These are phyloP conservation scores for Aspergillus tubingensis DNA, from an alignment of 2,329 filamentous ascomycete species.

Conservation along the genomic window DNA sequence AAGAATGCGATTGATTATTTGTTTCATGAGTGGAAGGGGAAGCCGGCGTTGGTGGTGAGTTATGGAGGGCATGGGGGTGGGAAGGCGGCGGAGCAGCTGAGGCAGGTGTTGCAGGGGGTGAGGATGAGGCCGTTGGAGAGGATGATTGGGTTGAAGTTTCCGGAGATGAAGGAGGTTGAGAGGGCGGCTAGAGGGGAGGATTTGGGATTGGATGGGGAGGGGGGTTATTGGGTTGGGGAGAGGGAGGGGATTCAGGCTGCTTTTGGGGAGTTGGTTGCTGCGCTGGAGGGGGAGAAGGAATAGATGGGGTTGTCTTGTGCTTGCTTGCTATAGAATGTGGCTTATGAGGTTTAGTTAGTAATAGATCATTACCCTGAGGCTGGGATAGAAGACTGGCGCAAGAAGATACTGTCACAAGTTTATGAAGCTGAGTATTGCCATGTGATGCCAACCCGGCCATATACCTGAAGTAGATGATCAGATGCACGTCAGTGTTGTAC, in stretches of 20 bases:
- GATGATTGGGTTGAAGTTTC: slow-evolving; percentile 33
- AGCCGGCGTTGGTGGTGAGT: slow-evolving; percentile 56
- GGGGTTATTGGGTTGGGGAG: slow-evolving; percentile 7
- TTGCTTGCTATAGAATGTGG: too few species aligned
- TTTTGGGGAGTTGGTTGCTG: slow-evolving; percentile 8
- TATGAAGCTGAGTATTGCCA: background rate
- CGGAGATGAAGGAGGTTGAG: slow-evolving; percentile 24
- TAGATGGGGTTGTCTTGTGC: background rate
- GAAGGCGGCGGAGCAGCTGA: slow-evolving; percentile 41
- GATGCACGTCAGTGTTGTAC: background rate
- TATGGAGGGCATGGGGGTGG: slow-evolving; percentile 53
- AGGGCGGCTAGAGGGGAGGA: slow-evolving; percentile 29
- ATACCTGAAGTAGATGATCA: background rate
- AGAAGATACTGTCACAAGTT: background rate
- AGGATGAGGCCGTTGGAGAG: slow-evolving; percentile 37
- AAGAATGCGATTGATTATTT: slow-evolving; percentile 68
- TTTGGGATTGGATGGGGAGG: slow-evolving; percentile 15
- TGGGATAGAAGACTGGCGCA: background rate
- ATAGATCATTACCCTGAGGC: too few species aligned
- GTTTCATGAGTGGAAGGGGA: slow-evolving; percentile 59
- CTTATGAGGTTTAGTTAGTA: background rate
- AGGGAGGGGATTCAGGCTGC: slow-evolving; percentile 6
- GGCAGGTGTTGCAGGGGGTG: slow-evolving; percentile 36
- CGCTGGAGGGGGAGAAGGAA: background rate
- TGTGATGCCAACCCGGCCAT: background rate